Evolutionary conservation across 495 filamentous ascomycete genomes (phyloP), one percentile per base, ranked within the genome.

Genomic region (Neurospora sp.): DNA sequence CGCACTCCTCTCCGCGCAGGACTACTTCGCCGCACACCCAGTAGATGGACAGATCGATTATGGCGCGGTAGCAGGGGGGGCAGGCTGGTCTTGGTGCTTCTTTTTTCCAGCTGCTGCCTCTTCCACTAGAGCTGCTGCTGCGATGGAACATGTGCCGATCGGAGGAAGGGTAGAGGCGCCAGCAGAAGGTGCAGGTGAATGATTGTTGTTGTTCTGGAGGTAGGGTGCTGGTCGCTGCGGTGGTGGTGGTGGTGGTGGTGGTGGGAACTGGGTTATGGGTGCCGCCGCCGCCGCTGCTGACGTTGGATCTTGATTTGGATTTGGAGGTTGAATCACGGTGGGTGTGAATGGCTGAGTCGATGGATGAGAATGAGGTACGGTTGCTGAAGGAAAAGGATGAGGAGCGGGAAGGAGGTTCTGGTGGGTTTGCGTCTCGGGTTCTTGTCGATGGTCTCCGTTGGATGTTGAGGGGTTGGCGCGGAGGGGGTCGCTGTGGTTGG

Each of bases 121-220:
- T 46, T 46, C 42, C 42, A 20, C 3, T 20, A 46, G 18, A 20
- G n/a, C 18, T n/a, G n/a, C 20, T 66, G 35, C 35, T 37, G 27
- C 69, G 76, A 11, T 81, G 79, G 16, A 80, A 76, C 61, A 78
- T 71, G 71, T 73, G 80, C 0, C 77, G 80, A 11, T 73, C 61
- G 3, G 73, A 75, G 12, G 70, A 71, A 38, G 76, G 53, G 53
- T 66, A 80, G 18, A 74, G 70, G 44, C 74, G 75, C 83, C 81
- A 85, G 80, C 84, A 85, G 75, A 86, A 85, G 3, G 84, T 86
- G 78, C 85, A 86, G 9, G 81, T 82, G 76, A 86, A 86, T 41
- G 78, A 44, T 31, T 74, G 72, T 11, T 46, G 68, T 22, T 71
- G 68, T 70, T 22, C 18, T 31, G 70, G 74, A n/a, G 41, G 20